phyloP scores from a whole-genome alignment of 441 rosid genomes.

The Breynia disticha region DNA sequence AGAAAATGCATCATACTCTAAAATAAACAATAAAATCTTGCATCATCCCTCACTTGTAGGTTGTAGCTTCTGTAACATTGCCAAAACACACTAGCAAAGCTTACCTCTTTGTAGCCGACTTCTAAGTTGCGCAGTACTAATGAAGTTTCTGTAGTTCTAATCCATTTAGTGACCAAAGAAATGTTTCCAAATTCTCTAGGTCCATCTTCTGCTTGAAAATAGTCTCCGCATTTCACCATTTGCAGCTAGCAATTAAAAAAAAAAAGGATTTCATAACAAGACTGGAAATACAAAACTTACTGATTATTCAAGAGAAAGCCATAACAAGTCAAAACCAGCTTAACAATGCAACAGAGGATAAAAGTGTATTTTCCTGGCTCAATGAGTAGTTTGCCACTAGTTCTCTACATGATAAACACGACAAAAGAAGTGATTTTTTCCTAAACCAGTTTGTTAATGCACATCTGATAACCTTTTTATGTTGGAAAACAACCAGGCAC shows the following conservation, averaged over 20 bases:
- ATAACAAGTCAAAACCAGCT: background rate
- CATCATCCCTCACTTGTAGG: too few species aligned
- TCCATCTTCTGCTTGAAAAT: constrained; percentile 71
- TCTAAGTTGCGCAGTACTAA: constrained; percentile 62
- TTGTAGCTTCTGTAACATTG: background rate
- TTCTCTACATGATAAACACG: too few species aligned
- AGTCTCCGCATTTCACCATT: constrained; percentile 74
- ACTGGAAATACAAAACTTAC: background rate
- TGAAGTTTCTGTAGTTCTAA: constrained; percentile 41
- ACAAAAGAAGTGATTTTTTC: too few species aligned
- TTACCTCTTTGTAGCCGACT: constrained; percentile 64
- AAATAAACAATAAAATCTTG: background rate
- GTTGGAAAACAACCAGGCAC: too few species aligned
- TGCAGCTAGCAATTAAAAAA: constrained; percentile 22
- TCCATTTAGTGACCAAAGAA: constrained; percentile 45
- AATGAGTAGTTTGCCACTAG: too few species aligned
- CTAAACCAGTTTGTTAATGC: too few species aligned
- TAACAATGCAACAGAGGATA: too few species aligned
- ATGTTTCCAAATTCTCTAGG: constrained; percentile 75
- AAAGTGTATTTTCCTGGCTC: too few species aligned
- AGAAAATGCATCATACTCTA: background rate
- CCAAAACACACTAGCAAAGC: background rate
- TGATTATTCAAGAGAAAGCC: background rate
- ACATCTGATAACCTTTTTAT: too few species aligned
- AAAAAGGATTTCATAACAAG: background rate